A percentile compares a stretch with the other conserved stretches of the same genome.
Conservation (phyloP, 2,329 filamentous ascomycete species). For the Alternaria infectoria region DNA sequence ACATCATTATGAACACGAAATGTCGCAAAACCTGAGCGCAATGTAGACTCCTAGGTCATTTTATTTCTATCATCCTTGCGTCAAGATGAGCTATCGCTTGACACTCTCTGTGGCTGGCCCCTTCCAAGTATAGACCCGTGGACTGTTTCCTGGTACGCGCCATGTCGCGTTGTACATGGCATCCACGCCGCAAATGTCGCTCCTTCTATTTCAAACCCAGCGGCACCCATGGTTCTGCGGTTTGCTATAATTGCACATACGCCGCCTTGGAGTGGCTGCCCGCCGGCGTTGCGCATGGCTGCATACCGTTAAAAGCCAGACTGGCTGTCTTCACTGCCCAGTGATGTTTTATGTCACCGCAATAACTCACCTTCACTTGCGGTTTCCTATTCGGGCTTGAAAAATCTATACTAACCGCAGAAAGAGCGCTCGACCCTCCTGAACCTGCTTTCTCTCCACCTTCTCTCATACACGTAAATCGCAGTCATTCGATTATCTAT, state of each 20-base stretch:
- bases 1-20: not conserved
- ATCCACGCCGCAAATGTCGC: conserved; percentile 13
- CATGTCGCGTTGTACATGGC: not conserved
- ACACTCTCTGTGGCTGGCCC: not conserved
- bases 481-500: not conserved
- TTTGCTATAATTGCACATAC: conserved; percentile 16
- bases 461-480: not conserved
- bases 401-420: not conserved
- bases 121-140: not conserved
- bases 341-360: not conserved
- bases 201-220: conserved; percentile 6
- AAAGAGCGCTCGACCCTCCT: not conserved
- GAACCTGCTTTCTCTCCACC: not conserved
- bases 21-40: not conserved
- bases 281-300: conserved; percentile 17
- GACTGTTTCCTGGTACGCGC: not conserved
- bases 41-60: not conserved
- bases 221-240: conserved; percentile 10
- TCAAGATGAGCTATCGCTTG: not conserved
- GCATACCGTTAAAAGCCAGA: conserved; percentile 18
- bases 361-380: conserved; percentile 17
- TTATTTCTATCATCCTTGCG: no score
- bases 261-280: conserved; percentile 18
- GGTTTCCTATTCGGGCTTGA: conserved; percentile 6
- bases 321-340: conserved; percentile 7